Percentiles rank a stretch among this genome's conserved stretches.
These are phyloP conservation scores for Dalbergia cultrata DNA, from an alignment of 306 rosid species.

Conservation along the genomic window DNA sequence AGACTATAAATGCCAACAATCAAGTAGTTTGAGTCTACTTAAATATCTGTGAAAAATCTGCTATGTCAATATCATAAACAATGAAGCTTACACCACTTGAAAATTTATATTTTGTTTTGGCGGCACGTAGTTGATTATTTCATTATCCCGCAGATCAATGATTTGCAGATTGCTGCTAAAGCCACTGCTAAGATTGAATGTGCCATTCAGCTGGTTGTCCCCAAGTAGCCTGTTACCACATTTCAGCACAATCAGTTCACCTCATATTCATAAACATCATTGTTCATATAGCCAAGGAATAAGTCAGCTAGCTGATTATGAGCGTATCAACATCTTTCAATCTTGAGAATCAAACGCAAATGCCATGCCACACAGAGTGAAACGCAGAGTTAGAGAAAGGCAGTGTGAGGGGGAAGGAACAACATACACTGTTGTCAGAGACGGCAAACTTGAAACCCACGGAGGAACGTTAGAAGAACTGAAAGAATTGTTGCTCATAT, in stretches of 20 bases:
- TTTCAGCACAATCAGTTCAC: constrained; percentile 37
- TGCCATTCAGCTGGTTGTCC: constrained; percentile 49
- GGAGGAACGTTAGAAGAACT: constrained; percentile 53
- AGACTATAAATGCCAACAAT: constrained; percentile 36
- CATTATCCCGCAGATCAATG: constrained; percentile 49
- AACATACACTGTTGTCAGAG: constrained; percentile 68
- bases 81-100: constrained; percentile 48
- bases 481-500: constrained; percentile 67
- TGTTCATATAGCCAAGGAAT: constrained; percentile 15
- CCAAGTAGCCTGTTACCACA: constrained; percentile 49
- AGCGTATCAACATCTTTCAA: background rate
- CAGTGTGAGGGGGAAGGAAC: constrained; percentile 33
- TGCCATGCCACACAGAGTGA: constrained; percentile 10
- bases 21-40: constrained; percentile 27
- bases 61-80: background rate
- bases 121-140: constrained; percentile 2
- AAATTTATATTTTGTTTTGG: constrained; percentile 7
- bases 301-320: background rate
- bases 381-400: constrained; percentile 1
- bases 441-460: constrained; percentile 59
- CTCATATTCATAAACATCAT: constrained; percentile 28
- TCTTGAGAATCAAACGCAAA: background rate
- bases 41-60: background rate
- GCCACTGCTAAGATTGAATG: constrained; percentile 48
- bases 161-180: constrained; percentile 46